Base-by-base conservation (phyloP, 1,284 basidiomycete species). In the Irpex sp. region DNA sequence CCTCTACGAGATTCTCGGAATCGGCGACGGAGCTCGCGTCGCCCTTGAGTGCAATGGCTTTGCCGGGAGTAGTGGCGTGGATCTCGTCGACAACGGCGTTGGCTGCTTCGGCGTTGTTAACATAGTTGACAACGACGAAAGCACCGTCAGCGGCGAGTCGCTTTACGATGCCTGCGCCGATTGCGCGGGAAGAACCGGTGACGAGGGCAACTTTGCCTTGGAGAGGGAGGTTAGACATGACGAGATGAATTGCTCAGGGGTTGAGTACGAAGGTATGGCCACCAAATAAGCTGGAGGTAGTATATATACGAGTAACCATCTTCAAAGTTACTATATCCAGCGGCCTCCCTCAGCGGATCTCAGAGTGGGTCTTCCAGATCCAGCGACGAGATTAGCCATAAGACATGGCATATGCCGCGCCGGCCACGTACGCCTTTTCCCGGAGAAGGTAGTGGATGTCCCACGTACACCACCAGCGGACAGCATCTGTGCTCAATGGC, bases 111-210 rank as follows among this genome's bases (percentile, higher is more conserved):
- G 70, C 68, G 64, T 79, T 77, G 63, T 36, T 37, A 57, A 52
- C 38, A 61, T 69, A 85, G 75, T 85, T 85, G 38, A 85, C 77
- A 31, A 85, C 78, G 57, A 86, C 82, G 62, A 74, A 78, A 5
- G 82, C 82, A 13, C 84, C 84, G 66, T 84, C 76, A 54, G 74
- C 74, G 5, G 80, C 84, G 9, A 86, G 76, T 52, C 76, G 75
- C 60, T 74, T 75, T 4, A 81, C 82, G 55, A 85, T 78, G 21
- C 81, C 77, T 2, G 82, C 82, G 36, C 84, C 84, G 52, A 83
- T 85, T n/a, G 78, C 80, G n/a, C 81, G 79, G 11, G 84, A 83
- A 2, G 82, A 83, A 34, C 83, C 82, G 9, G 84, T 85, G 34
- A 85, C 78, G 54, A 85, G 70, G 19, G 82, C 82, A 6, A 82